phyloP scores from a whole-genome alignment of 495 filamentous ascomycete species.

The Friedmanniomyces simplex region DNA sequence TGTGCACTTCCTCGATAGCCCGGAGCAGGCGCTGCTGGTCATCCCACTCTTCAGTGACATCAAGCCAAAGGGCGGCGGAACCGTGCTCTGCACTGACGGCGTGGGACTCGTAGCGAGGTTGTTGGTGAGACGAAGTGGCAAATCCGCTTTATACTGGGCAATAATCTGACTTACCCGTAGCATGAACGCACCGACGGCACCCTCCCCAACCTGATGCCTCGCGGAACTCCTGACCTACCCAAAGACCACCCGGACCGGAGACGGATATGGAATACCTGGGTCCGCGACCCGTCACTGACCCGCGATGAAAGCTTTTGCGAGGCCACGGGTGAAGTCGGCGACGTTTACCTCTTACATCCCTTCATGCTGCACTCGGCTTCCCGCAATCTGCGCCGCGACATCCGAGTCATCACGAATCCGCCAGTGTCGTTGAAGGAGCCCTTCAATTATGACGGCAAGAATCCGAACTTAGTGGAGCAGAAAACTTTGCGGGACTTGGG shows the following conservation, averaged over 20 bases:
- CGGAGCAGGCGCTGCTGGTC: slow-evolving; percentile 10
- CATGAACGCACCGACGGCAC: slow-evolving; percentile 5
- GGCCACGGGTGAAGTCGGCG: slow-evolving; percentile 9
- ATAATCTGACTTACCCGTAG: not conserved
- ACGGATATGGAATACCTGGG: not conserved
- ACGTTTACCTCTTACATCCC: slow-evolving; percentile 10
- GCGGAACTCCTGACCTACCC: slow-evolving; percentile 1
- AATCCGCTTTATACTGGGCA: not conserved
- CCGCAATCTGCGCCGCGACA: slow-evolving; percentile 2
- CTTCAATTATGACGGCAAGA: slow-evolving; percentile 6
- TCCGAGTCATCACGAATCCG: slow-evolving; percentile 13
- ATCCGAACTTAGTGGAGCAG: slow-evolving; percentile 7
- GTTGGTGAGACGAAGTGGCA: not conserved
- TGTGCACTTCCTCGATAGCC: slow-evolving; percentile 9
- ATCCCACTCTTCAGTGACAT: slow-evolving; percentile 15
- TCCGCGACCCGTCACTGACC: not conserved
- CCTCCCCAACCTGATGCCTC: slow-evolving; percentile 2
- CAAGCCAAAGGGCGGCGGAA: slow-evolving; percentile 12
- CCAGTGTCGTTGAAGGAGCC: slow-evolving; percentile 15
- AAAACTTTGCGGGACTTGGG: slow-evolving; percentile 9
- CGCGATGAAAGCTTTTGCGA: slow-evolving; percentile 9
- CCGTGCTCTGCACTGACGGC: slow-evolving; percentile 8
- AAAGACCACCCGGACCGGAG: slow-evolving; percentile 6
- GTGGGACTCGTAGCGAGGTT: slow-evolving; percentile 2
- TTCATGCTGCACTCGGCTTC: slow-evolving; percentile 16